Evolutionary conservation across 2,329 filamentous ascomycete genomes (phyloP), one percentile per base, ranked within the genome.

Genomic region (Pochonia chlamydosporia): DNA sequence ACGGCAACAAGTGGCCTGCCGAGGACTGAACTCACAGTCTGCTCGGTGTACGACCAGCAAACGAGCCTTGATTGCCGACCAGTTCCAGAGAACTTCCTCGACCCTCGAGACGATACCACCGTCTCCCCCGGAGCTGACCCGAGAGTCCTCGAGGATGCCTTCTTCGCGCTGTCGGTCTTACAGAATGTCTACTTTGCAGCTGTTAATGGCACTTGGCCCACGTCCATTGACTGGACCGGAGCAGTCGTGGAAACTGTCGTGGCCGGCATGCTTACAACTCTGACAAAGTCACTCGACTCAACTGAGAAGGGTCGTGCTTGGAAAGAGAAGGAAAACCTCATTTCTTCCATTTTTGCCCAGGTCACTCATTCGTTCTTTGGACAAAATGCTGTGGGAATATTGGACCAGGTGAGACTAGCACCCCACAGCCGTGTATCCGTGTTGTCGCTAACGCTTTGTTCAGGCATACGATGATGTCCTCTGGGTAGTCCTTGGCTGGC

Each of bases 401-500:
- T 88, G 39, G 80, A 82, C 48, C 65, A 82, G 61, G 70, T 72
- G 51, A 35, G 51, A 21, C 20, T 3, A 14, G 4, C 23, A 8
- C 23, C 28, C 8, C 14, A 31, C 14, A 31, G 8, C 28, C 28
- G 9, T 14, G 9, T 31, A 18, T 41, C 23, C 16, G 10, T n/a
- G 3, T 9, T 4, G 3, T 45, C 3, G 33, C 9, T 16, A 28
- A 9, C 9, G 24, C 25, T 28, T 8, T 9, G n/a, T 4, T 3
- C 3, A 93, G 71, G 92, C 92, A 0, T 95, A 85, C 62, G 92
- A 96, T 61, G 92, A 97, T 63, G 95, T 96, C 70, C 78, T 96
- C 3, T 97, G 92, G 92, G 89, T 96, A 1, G 89, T 95, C 3
- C 75, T 97, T 31, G 89, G 86, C 52, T 96, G 92, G 91, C 71